A percentile compares a stretch with the other conserved stretches of the same genome.
Evolutionary conservation across 164 flowering plant species (phyloP).

Genomic region (Platanus orientalis): DNA sequence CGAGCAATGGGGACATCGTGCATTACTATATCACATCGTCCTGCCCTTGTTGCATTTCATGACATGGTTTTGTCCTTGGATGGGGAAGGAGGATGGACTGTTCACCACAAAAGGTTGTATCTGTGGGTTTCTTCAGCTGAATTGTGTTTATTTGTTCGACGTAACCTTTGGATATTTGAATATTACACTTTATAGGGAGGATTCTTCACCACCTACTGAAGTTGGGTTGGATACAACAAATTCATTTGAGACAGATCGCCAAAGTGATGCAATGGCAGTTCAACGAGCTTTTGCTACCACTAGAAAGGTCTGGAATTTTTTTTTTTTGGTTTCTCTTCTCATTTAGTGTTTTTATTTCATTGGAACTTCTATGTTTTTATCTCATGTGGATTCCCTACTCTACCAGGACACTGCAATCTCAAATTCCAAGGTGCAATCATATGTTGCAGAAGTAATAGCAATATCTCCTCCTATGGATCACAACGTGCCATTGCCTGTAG

Average conservation of each 20-base stretch:
- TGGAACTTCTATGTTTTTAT: constrained; percentile 1
- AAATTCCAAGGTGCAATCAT: constrained; percentile 50
- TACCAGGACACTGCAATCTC: constrained; percentile 54
- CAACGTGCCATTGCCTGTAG: constrained; percentile 36
- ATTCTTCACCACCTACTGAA: constrained; percentile 33
- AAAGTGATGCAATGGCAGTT: constrained; percentile 81
- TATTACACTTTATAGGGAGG: constrained; percentile 45
- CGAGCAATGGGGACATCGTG: constrained; percentile 99
- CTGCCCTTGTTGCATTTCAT: constrained; percentile 98
- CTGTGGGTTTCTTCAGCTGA: constrained; percentile 3
- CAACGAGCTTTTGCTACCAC: constrained; percentile 75
- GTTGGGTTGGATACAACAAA: constrained; percentile 18
- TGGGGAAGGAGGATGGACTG: constrained; percentile 98
- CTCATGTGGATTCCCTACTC: not conserved
- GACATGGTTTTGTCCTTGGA: constrained; percentile 93
- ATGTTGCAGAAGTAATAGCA: constrained; percentile 57
- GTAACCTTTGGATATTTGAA: not conserved
- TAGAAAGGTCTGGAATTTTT: constrained; percentile 40
- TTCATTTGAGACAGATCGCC: constrained; percentile 57
- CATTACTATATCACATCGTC: constrained; percentile 98
- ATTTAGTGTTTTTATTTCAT: not conserved
- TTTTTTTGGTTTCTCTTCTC: not conserved
- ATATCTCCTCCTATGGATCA: constrained; percentile 43
- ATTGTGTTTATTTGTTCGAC: not conserved
- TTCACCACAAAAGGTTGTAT: constrained; percentile 58